Evolutionary conservation across 805 yeast species (phyloP).

Genomic region (Starmerella scarabaei): DNA sequence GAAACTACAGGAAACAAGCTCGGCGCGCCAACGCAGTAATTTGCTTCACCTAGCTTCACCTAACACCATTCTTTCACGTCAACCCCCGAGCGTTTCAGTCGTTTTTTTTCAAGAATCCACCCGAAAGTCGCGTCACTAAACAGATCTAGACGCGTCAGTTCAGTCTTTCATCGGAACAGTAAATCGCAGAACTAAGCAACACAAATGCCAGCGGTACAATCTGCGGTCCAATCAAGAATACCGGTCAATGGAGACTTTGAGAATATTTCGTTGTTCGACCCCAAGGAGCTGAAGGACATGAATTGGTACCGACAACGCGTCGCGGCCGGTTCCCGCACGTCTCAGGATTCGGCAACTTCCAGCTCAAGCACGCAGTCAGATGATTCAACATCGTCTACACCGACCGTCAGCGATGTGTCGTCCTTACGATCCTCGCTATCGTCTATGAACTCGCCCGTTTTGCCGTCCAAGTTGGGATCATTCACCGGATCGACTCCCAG

Average conservation of each 20-base stretch:
- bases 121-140: too few relatives aligned
- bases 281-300: constrained; percentile 1
- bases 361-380: constrained; percentile 3
- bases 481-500: neutral
- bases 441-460: constrained; percentile 16
- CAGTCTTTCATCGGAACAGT: too few relatives aligned
- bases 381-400: constrained; percentile 17
- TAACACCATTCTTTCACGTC: too few relatives aligned
- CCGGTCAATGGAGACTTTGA: constrained; percentile 15
- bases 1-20: too few relatives aligned
- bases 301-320: neutral
- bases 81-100: too few relatives aligned
- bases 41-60: too few relatives aligned
- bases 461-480: neutral
- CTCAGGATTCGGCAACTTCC: neutral
- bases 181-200: too few relatives aligned
- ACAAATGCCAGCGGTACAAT: too few relatives aligned
- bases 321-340: neutral
- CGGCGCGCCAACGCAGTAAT: too few relatives aligned
- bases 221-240: constrained; percentile 4
- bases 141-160: too few relatives aligned
- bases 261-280: constrained; percentile 16
- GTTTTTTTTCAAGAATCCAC: too few relatives aligned
- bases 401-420: constrained; percentile 21
- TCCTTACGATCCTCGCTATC: constrained; percentile 19